These are phyloP conservation scores for Jatropha multifida DNA, from an alignment of 441 rosid species.

Conservation along the genomic window DNA sequence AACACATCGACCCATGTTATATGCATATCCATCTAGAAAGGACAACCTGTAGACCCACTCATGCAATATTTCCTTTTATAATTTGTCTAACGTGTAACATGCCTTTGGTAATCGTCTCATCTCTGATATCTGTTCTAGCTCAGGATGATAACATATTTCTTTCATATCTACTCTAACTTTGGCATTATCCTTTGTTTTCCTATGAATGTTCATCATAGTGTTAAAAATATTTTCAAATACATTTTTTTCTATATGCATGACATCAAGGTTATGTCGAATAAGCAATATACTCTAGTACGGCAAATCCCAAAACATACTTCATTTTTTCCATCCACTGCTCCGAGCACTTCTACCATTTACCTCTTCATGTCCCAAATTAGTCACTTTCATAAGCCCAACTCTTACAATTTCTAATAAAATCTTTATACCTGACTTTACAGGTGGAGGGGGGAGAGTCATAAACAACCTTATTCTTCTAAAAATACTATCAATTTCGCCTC, in stretches of 20 bases:
- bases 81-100: not conserved
- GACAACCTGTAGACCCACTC: not conserved
- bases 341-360: too few species aligned
- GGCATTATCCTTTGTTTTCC: not conserved
- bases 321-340: not conserved
- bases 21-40: not conserved
- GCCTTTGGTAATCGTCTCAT: not conserved
- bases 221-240: too few species aligned
- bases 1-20: not conserved
- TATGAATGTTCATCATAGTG: not conserved
- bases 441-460: too few species aligned
- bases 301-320: not conserved
- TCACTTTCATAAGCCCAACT: too few species aligned
- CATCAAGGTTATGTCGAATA: too few species aligned
- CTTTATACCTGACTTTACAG: too few species aligned
- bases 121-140: not conserved
- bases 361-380: not conserved
- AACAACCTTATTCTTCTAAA: too few species aligned
- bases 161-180: too few species aligned
- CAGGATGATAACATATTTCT: not conserved
- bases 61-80: too few species aligned
- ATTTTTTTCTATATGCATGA: not conserved
- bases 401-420: too few species aligned
- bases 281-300: not conserved
- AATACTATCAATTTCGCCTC: too few species aligned